These are phyloP conservation scores for Corylus heterophylla DNA, from an alignment of 306 rosid species.

Conservation along the genomic window DNA sequence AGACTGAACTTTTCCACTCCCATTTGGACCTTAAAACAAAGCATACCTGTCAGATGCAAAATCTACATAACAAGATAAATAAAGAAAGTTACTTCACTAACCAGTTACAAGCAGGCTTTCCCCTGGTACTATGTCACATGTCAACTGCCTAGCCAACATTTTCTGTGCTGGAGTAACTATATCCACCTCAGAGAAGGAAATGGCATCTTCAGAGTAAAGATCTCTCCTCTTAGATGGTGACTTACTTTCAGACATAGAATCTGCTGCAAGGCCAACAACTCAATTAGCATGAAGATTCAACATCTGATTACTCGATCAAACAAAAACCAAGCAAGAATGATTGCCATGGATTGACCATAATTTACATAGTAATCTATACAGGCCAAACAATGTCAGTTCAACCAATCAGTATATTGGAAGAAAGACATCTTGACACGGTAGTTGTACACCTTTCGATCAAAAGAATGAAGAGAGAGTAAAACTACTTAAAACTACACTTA, in stretches of 20 bases:
- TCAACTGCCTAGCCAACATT: constrained; percentile 85
- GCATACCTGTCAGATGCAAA: constrained; percentile 21
- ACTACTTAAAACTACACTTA: not conserved
- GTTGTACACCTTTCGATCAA: not conserved
- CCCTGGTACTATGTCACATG: constrained; percentile 69
- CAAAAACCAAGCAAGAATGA: not conserved
- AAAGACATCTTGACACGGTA: not conserved
- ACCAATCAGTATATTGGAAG: constrained; percentile 1
- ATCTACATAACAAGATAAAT: constrained; percentile 18
- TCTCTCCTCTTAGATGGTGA: constrained; percentile 42
- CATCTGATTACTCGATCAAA: not conserved
- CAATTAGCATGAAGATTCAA: constrained; percentile 12
- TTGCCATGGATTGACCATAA: not conserved
- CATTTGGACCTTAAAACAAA: constrained; percentile 80
- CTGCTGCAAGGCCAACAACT: constrained; percentile 40
- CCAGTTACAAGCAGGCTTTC: constrained; percentile 94
- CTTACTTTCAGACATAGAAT: constrained; percentile 34
- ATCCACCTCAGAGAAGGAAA: constrained; percentile 79
- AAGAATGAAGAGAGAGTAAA: not conserved
- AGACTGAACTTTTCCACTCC: constrained; percentile 96
- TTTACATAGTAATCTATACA: not conserved
- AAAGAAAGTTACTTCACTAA: constrained; percentile 36
- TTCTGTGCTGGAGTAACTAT: constrained; percentile 87
- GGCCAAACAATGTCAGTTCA: not conserved
- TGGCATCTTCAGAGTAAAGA: constrained; percentile 51